Evolutionary conservation across 139 green algal genomes (phyloP).

Genomic region (Cymbomonas tetramitiformis): DNA sequence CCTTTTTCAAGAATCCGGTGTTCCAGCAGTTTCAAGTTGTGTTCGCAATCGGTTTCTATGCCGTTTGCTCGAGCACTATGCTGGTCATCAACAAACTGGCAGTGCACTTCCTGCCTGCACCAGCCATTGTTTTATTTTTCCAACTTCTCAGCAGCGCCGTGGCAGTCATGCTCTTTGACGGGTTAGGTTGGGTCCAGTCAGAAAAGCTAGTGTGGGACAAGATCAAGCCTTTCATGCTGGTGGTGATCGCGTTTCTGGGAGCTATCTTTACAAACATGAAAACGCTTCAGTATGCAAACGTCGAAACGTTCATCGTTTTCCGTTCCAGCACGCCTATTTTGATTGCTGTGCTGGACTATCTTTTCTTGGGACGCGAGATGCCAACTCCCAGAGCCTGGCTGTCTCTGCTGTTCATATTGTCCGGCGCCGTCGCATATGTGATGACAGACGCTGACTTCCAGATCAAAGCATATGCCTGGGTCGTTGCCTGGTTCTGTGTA

Average conservation of each 20-base stretch:
- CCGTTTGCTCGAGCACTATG: conserved; percentile 31
- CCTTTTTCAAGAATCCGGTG: no score
- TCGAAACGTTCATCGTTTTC: conserved; percentile 76
- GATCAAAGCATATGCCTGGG: conserved; percentile 29
- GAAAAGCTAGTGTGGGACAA: conserved; percentile 27
- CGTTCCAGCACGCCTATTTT: conserved; percentile 41
- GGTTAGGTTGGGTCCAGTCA: conserved; percentile 16
- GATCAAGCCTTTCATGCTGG: conserved; percentile 29
- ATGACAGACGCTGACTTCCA: conserved; percentile 24
- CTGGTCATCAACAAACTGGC: conserved; percentile 48
- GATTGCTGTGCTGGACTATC: conserved; percentile 49
- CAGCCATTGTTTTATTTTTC: conserved; percentile 33
- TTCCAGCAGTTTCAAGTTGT: no score
- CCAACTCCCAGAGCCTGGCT: conserved; percentile 30
- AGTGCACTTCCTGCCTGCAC: conserved; percentile 30
- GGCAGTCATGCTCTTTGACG: conserved; percentile 7
- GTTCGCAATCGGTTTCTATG: conserved; percentile 24
- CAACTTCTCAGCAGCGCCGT: conserved; percentile 30
- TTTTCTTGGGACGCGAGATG: conserved; percentile 45
- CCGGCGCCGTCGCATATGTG: conserved; percentile 25
- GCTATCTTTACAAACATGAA: conserved; percentile 48
- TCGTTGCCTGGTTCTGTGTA: conserved; percentile 35
- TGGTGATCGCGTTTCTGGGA: conserved; percentile 35
- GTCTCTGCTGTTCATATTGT: conserved; percentile 25
- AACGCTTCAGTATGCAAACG: conserved; percentile 44